Evolutionary conservation across 2,329 filamentous ascomycete species (phyloP).

Genomic region (Metarhizium humberi): DNA sequence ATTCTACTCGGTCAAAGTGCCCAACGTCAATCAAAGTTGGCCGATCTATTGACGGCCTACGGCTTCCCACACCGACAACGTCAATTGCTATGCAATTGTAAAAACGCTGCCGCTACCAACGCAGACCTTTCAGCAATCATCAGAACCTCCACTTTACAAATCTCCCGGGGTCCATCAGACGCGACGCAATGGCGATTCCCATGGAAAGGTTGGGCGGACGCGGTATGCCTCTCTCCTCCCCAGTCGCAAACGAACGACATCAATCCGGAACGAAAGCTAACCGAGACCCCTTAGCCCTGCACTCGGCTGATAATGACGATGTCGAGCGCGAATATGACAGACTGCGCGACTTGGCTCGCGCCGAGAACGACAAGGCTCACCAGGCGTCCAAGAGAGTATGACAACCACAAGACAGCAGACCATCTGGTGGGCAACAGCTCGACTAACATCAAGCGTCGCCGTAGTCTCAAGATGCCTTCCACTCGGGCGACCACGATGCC

Average conservation of each 20-base stretch:
- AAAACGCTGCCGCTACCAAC: too few species aligned
- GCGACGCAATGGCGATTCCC: conserved; percentile 23
- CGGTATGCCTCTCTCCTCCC: conserved; percentile 20
- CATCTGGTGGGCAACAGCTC: background rate
- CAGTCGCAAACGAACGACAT: background rate
- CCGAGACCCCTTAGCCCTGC: conserved; percentile 51
- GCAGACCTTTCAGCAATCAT: too few species aligned
- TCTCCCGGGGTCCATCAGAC: too few species aligned
- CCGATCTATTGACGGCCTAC: too few species aligned
- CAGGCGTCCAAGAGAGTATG: conserved; percentile 65
- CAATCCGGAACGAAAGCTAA: conserved; percentile 2
- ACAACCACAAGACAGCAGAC: background rate
- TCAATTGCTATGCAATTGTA: too few species aligned
- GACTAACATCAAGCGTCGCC: background rate
- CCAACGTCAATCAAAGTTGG: too few species aligned
- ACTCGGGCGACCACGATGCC: conserved; percentile 68
- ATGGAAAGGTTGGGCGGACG: conserved; percentile 30
- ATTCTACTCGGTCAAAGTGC: too few species aligned
- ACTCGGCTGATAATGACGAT: conserved; percentile 55
- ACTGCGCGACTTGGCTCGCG: conserved; percentile 71
- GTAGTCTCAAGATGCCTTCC: conserved; percentile 70
- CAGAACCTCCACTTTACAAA: too few species aligned
- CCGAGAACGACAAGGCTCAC: conserved; percentile 70
- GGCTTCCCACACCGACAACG: too few species aligned
- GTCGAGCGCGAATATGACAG: conserved; percentile 87